A percentile compares a stretch with the other conserved stretches of the same genome.
phyloP scores from a whole-genome alignment of 2,329 filamentous ascomycete species.

The Talaromyces sp. region DNA sequence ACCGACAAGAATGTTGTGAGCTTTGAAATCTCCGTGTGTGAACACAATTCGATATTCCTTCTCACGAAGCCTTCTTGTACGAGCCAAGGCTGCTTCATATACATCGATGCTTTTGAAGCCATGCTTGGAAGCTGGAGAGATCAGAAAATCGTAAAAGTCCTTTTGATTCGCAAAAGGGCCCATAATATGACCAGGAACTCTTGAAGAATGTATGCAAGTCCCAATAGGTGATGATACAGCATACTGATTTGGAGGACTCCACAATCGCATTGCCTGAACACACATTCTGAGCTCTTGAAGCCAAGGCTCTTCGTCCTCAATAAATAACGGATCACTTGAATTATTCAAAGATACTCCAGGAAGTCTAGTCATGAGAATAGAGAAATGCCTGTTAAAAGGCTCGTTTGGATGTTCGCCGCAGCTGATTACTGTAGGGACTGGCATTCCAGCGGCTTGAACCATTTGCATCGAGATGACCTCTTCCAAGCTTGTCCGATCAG shows the following conservation, averaged over 20 bases:
- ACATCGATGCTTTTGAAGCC: conserved; percentile 26
- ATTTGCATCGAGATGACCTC: conserved; percentile 38
- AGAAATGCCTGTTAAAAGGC: conserved; percentile 24
- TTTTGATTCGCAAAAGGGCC: conserved; percentile 29
- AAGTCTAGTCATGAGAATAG: conserved; percentile 44
- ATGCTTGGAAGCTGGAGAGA: conserved; percentile 24
- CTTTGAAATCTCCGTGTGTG: conserved; percentile 26
- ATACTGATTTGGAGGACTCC: conserved; percentile 27
- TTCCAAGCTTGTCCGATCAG: conserved; percentile 34
- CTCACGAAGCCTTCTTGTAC: conserved; percentile 23
- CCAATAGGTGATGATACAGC: conserved; percentile 33
- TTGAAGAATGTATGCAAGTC: conserved; percentile 29
- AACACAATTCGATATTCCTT: conserved; percentile 24
- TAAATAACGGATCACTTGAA: conserved; percentile 25
- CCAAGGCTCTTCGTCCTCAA: conserved; percentile 31
- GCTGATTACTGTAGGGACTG: conserved; percentile 33
- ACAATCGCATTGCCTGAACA: conserved; percentile 35
- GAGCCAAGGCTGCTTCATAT: conserved; percentile 26
- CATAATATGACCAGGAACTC: conserved; percentile 34
- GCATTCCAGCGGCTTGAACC: conserved; percentile 33
- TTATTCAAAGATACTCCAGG: conserved; percentile 34
- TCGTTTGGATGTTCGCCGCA: conserved; percentile 32
- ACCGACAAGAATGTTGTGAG: conserved; percentile 24
- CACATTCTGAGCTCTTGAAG: conserved; percentile 35
- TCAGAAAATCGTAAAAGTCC: conserved; percentile 31